These are phyloP conservation scores for Cystofilobasidium bisporidii DNA, from an alignment of 768 basidiomycete species.

Conservation along the genomic window DNA sequence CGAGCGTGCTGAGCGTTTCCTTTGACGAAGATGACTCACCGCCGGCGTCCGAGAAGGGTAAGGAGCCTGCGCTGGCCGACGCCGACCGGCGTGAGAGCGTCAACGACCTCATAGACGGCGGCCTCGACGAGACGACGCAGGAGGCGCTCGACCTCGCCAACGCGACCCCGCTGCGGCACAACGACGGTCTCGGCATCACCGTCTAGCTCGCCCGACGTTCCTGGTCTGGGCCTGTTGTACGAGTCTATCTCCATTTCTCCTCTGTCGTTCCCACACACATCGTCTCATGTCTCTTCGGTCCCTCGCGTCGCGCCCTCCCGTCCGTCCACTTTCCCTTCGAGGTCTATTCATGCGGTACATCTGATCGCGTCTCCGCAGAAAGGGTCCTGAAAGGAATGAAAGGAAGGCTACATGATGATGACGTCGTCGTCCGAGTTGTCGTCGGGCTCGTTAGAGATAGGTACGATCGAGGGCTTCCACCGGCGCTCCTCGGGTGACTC, in stretches of 20 bases:
- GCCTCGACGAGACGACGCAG: slow-evolving; percentile 1
- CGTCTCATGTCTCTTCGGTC: too few relatives aligned
- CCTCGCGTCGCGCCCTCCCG: too few relatives aligned
- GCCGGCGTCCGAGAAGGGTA: not conserved
- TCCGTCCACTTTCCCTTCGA: too few relatives aligned
- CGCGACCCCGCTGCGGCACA: not conserved
- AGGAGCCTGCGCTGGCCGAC: not conserved
- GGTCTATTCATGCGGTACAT: too few relatives aligned
- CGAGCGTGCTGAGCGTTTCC: not conserved
- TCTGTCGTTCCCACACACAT: too few relatives aligned
- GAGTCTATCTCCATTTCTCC: too few relatives aligned
- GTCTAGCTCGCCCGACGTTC: not conserved
- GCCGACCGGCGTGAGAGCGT: not conserved
- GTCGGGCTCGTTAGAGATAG: not conserved
- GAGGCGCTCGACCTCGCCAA: not conserved
- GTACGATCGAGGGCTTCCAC: not conserved
- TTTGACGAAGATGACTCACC: not conserved
- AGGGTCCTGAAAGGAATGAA: not conserved
- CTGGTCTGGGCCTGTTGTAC: too few relatives aligned
- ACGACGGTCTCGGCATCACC: slow-evolving; percentile 4
- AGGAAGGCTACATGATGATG: not conserved
- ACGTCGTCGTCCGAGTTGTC: not conserved
- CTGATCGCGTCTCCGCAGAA: not conserved
- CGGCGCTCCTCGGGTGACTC: not conserved
- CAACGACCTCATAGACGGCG: not conserved